Evolutionary conservation across 176 grass and related monocot species (phyloP), one percentile per base, ranked within the genome.

Genomic region (Aegilops sharonensis): DNA sequence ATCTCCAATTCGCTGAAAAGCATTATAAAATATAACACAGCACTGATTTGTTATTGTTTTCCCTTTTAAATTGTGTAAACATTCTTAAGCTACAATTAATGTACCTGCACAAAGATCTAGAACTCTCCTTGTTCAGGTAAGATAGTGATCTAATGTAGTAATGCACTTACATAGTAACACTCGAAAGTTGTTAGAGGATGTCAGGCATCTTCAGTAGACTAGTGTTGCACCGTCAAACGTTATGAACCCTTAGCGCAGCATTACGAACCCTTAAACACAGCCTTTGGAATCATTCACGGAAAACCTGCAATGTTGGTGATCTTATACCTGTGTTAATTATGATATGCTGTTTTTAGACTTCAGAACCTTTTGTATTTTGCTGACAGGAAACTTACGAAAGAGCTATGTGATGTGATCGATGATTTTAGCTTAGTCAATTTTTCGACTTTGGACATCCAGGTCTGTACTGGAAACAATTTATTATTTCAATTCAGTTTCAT

Each of bases 391-490:
- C 89, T 98, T 83, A 98, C 93, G 6, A 92, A 98, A 72, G 92
- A 95, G 91, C 91, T 98, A 66, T 98, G 96, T 64, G 69, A 92
- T 84, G 93, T 98, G 74, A 90, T 98, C 6, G 93, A 95, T 17
- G 71, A 92, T 84, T 98, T 92, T 88, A 71, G 81, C 64, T 56
- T 98, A 72, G 96, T 98, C 63, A 95, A 95, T 83, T 98, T 98
- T 84, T 64, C 91, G 27, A 98, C 93, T 78, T 91, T 98, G 86
- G 93, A 95, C 42, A 98, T 98, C 88, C 96, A 98, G 91, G 95
- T 89, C 1, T 56, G 79, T 81, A 45, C 73, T 83, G 27, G 43
- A 56, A 83, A 35, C 25, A 72, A 52, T 52, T 70, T 34, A 11
- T 40, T 80, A n/a, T 59, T 61, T 78, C 25, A 67, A 85, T 77